Conservation (phyloP, 2,329 filamentous ascomycete species). For the Fonsecaea erecta region DNA sequence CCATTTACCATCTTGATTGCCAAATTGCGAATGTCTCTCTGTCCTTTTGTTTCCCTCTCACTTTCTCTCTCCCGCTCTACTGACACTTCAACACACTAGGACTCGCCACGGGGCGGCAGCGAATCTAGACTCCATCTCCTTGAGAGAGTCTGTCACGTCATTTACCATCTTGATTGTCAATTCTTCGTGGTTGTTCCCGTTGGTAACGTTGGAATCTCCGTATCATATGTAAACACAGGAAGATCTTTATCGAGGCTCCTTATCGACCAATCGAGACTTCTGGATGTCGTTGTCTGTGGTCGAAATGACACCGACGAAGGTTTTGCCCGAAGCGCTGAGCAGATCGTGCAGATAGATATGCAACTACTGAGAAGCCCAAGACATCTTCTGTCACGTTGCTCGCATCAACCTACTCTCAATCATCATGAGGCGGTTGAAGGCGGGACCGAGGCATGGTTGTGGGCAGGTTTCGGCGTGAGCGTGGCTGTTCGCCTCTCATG, state of each 20-base stretch:
- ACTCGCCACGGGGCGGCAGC: background rate
- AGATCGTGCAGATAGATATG: background rate
- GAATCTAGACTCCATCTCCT: background rate
- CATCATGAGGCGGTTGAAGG: no score
- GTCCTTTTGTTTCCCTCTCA: no score
- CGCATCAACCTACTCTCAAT: no score
- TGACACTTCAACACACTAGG: background rate
- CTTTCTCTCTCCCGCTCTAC: no score
- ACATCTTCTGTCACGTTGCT: no score
- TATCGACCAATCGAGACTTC: background rate
- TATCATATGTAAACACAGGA: background rate
- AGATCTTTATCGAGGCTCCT: constrained; percentile 4
- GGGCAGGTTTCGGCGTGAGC: no score
- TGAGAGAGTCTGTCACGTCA: constrained; percentile 13
- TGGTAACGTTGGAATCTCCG: background rate
- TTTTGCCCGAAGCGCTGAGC: background rate
- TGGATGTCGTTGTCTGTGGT: background rate
- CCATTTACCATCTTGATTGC: no score
- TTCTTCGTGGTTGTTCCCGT: background rate
- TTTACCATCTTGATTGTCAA: constrained; percentile 20
- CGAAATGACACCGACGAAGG: background rate
- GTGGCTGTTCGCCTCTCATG: no score
- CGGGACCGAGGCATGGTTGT: no score
- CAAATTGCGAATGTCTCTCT: no score
- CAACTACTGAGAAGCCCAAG: background rate